Percentiles rank a stretch among this genome's conserved stretches.
These are phyloP conservation scores for Cicer arietinum DNA, from an alignment of 306 rosid genomes.

Conservation along the genomic window DNA sequence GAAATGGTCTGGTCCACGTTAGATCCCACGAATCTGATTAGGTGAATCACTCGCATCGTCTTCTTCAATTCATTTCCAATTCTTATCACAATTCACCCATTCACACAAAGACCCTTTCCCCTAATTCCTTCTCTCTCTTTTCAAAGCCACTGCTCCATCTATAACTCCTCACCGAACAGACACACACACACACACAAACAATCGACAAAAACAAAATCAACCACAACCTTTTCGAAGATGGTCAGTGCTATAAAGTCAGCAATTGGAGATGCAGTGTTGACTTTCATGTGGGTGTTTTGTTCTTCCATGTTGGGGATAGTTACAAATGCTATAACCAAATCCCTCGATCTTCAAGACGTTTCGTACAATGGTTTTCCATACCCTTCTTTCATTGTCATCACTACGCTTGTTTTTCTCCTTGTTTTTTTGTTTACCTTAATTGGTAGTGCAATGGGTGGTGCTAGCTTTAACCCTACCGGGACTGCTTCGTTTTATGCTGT, in stretches of 20 bases:
- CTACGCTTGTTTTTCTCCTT: constrained; percentile 61
- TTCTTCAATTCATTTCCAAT: background rate
- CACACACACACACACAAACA: no score
- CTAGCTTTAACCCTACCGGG: constrained; percentile 91
- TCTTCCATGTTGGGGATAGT: constrained; percentile 70
- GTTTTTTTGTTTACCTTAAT: constrained; percentile 63
- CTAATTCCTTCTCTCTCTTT: background rate
- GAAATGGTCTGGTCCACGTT: background rate
- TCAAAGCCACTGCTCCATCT: background rate
- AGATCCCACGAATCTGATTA: constrained; percentile 9
- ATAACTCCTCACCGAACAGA: background rate
- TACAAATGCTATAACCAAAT: constrained; percentile 45
- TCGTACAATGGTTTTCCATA: constrained; percentile 50
- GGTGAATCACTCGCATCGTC: constrained; percentile 45
- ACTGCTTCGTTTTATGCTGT: constrained; percentile 79
- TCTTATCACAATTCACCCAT: background rate
- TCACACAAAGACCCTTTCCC: constrained; percentile 11
- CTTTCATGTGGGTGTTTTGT: constrained; percentile 74
- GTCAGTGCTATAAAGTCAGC: constrained; percentile 63
- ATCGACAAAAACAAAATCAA: background rate
- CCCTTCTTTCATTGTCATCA: constrained; percentile 65
- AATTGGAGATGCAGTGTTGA: constrained; percentile 68
- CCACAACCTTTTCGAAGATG: constrained; percentile 37
- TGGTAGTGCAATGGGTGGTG: constrained; percentile 77
- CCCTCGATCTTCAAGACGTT: constrained; percentile 49